These are phyloP conservation scores for Endotrypanum monterogeii DNA, from an alignment of 208 protist species.

Conservation along the genomic window DNA sequence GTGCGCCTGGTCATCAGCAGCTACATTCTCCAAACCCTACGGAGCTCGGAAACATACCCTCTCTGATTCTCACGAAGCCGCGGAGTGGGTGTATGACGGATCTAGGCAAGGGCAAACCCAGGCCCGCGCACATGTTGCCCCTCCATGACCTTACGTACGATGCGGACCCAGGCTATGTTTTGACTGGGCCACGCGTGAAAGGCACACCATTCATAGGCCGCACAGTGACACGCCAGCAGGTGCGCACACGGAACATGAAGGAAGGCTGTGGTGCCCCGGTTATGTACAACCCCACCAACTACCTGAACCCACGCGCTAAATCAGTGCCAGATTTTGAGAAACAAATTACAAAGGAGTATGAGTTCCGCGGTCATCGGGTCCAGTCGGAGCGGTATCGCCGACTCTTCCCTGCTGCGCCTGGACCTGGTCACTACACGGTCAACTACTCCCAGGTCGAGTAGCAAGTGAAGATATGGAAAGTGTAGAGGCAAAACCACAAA, in stretches of 20 bases:
- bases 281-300: slow-evolving; percentile 51
- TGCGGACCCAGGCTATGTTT: slow-evolving; percentile 34
- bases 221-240: slow-evolving; percentile 55
- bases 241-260: slow-evolving; percentile 33
- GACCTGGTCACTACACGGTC: slow-evolving; percentile 69
- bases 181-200: slow-evolving; percentile 51
- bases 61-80: slow-evolving; percentile 54
- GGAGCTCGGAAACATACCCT: slow-evolving; percentile 72
- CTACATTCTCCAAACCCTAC: slow-evolving; percentile 46
- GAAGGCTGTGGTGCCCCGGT: slow-evolving; percentile 56
- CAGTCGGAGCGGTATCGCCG: slow-evolving; percentile 72
- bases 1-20: slow-evolving; percentile 62
- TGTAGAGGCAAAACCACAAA: not conserved
- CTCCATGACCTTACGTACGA: slow-evolving; percentile 72
- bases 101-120: slow-evolving; percentile 43
- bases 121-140: slow-evolving; percentile 31
- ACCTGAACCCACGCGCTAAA: slow-evolving; percentile 48
- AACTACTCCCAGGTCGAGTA: slow-evolving; percentile 59
- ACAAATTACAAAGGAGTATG: slow-evolving; percentile 83
- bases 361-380: slow-evolving; percentile 77
- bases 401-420: slow-evolving; percentile 65
- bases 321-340: slow-evolving; percentile 77
- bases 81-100: slow-evolving; percentile 34
- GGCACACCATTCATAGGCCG: slow-evolving; percentile 69
- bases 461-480: not conserved